A percentile compares a stretch with the other conserved stretches of the same genome.
Conservation (phyloP, 331 rosid species). For the Telfairia occidentalis region DNA sequence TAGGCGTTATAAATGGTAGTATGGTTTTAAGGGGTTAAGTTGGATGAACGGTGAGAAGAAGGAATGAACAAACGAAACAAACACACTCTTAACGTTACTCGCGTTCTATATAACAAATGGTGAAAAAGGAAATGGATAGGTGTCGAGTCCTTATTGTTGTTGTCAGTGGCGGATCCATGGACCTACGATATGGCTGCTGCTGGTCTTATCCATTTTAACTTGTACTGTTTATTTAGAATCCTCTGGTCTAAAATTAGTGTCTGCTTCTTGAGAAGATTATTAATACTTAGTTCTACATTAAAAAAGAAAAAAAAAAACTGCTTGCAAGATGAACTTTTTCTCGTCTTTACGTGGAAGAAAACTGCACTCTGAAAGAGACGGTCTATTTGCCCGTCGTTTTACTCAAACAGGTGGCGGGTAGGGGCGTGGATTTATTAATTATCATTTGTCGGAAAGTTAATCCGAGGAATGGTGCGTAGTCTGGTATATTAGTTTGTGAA, state of each 20-base stretch:
- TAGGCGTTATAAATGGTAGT: not conserved
- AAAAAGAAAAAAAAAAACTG: no score
- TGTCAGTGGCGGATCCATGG: no score
- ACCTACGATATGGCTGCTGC: not conserved
- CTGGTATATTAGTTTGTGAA: no score
- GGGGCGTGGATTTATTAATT: not conserved
- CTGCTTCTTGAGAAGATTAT: not conserved
- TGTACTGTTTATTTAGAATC: not conserved
- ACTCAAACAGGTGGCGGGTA: not conserved
- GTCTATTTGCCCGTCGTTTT: not conserved
- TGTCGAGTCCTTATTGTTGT: not conserved
- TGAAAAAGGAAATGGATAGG: not conserved
- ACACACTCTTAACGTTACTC: not conserved
- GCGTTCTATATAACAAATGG: not conserved
- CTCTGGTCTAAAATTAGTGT: not conserved
- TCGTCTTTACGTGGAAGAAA: not conserved
- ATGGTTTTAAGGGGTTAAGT: not conserved
- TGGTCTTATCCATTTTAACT: not conserved
- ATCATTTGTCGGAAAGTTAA: not conserved
- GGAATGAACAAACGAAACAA: not conserved
- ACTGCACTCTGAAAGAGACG: not conserved
- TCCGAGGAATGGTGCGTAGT: not conserved
- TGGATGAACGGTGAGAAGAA: not conserved
- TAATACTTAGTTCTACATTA: not conserved
- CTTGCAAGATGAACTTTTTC: not conserved